phyloP scores from a whole-genome alignment of 2,329 filamentous ascomycete genomes.

The Fusarium anguioides region DNA sequence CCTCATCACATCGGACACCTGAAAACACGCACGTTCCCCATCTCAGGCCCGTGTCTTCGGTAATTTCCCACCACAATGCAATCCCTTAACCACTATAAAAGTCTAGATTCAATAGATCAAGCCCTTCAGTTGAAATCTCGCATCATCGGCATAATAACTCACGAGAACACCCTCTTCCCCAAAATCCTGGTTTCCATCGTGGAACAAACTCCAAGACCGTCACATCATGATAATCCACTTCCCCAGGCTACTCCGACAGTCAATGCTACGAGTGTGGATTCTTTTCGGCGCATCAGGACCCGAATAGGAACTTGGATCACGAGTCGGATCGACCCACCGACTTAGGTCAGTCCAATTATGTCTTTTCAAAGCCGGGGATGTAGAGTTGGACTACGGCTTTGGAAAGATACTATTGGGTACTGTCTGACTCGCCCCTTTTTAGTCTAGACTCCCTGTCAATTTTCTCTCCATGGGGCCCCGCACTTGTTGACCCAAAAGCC shows the following conservation, averaged over 20 bases:
- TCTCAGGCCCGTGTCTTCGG: too few species aligned
- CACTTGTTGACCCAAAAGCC: background rate
- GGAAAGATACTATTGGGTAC: background rate
- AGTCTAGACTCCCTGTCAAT: background rate
- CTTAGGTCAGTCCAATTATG: background rate
- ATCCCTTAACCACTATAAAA: background rate
- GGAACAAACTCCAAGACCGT: background rate
- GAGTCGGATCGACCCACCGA: background rate
- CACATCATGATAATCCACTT: background rate
- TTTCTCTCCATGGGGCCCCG: slow-evolving; percentile 13
- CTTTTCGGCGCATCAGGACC: slow-evolving; percentile 9
- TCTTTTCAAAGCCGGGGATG: background rate
- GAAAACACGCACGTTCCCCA: too few species aligned
- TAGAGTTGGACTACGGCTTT: background rate
- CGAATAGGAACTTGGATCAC: background rate
- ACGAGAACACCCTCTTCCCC: background rate
- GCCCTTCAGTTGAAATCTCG: too few species aligned
- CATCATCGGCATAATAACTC: background rate
- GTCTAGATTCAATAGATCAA: background rate
- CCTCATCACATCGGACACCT: too few species aligned
- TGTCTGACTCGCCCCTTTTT: background rate
- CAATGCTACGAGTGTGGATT: background rate
- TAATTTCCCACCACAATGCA: background rate
- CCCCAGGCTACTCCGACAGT: background rate
- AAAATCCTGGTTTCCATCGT: too few species aligned